Evolutionary conservation across 208 protist species (phyloP).

Genomic region (Baffinella frigidus): DNA sequence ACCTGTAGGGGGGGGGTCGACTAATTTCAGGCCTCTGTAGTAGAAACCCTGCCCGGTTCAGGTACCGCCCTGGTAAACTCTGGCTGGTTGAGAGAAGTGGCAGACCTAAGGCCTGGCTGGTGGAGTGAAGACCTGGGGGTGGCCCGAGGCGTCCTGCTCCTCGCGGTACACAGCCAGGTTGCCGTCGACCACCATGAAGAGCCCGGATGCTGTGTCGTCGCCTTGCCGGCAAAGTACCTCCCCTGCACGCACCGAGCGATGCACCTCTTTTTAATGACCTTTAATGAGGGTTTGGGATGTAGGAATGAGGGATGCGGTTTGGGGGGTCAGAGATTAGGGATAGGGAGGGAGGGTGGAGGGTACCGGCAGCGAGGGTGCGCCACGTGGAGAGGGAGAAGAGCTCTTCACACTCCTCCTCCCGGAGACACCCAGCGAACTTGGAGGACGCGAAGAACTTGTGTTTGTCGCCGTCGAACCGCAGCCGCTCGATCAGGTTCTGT

Average conservation of each 20-base stretch:
- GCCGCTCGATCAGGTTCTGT: not conserved
- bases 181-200: constrained; percentile 19
- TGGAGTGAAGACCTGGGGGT: no score
- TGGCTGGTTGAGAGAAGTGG: not conserved
- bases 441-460: constrained; percentile 30
- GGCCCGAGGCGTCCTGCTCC: not conserved
- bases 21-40: no score
- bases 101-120: not conserved
- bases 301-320: not conserved
- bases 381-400: not conserved
- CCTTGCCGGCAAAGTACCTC: not conserved
- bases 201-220: constrained; percentile 4
- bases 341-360: not conserved
- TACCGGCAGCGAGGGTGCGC: not conserved
- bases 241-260: not conserved
- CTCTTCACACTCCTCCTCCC: constrained; percentile 31
- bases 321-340: not conserved
- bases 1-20: no score
- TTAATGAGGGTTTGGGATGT: not conserved
- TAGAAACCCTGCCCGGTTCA: no score
- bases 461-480: constrained; percentile 43
- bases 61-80: no score
- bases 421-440: constrained; percentile 34
- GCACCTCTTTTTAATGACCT: no score
- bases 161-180: not conserved